Conservation (phyloP, 768 basidiomycete species). For the Collybia nuda region DNA sequence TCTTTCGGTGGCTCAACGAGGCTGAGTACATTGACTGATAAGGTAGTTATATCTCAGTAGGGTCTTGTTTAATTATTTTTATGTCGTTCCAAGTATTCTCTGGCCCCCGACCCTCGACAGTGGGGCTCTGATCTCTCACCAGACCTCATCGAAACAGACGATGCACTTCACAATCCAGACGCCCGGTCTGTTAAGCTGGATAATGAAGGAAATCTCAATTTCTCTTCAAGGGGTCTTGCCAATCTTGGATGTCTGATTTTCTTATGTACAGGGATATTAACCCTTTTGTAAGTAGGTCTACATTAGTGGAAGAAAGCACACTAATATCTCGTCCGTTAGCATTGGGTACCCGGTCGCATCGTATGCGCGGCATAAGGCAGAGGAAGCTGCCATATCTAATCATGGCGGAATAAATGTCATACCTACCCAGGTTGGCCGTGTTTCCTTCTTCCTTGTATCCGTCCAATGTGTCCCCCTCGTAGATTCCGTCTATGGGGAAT, state of each 20-base stretch:
- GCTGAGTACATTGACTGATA: conserved; percentile 43
- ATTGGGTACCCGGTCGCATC: conserved; percentile 50
- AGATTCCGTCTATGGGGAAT: conserved; percentile 67
- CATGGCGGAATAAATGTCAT: conserved; percentile 60
- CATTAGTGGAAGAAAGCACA: background rate
- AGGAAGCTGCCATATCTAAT: conserved; percentile 21
- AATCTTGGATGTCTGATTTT: conserved; percentile 73
- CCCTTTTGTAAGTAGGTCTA: conserved; percentile 49
- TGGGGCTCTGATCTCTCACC: conserved; percentile 65
- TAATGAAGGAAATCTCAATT: conserved; percentile 37
- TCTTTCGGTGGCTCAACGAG: conserved; percentile 37
- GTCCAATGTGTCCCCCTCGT: conserved; percentile 8
- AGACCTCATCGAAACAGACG: conserved; percentile 62
- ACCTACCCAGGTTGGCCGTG: conserved; percentile 50
- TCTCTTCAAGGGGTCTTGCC: conserved; percentile 60
- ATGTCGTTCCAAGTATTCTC: conserved; percentile 46
- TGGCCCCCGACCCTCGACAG: conserved; percentile 61
- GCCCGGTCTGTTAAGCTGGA: conserved; percentile 22
- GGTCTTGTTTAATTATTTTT: background rate
- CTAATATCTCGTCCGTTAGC: conserved; percentile 16
- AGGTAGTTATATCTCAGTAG: conserved; percentile 23
- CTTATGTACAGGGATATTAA: conserved; percentile 44
- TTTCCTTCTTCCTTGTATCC: conserved; percentile 19
- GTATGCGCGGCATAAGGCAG: conserved; percentile 5
- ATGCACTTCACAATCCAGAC: conserved; percentile 72